phyloP scores from a whole-genome alignment of 805 yeast genomes.

The Candida germanica region DNA sequence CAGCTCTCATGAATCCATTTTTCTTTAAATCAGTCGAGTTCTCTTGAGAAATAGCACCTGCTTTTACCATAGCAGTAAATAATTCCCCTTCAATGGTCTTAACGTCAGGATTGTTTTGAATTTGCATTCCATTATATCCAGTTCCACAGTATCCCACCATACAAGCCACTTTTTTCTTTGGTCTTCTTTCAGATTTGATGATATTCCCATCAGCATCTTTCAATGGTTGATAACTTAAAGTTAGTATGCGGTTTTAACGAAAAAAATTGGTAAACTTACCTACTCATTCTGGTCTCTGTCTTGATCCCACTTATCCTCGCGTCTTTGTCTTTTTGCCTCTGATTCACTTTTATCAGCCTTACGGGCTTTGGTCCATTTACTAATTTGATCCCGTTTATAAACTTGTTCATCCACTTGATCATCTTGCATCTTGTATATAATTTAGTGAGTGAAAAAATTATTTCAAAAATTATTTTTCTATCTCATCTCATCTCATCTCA shows the following conservation, averaged over 20 bases:
- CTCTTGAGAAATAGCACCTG: slow-evolving; percentile 85
- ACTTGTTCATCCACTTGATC: slow-evolving; percentile 4
- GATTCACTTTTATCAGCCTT: slow-evolving; percentile 1
- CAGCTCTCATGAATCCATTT: slow-evolving; percentile 82
- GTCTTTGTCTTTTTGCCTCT: slow-evolving; percentile 14
- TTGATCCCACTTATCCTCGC: slow-evolving; percentile 23
- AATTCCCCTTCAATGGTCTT: slow-evolving; percentile 89
- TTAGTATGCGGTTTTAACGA: slow-evolving; percentile 1
- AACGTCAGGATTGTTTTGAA: slow-evolving; percentile 71
- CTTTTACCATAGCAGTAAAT: slow-evolving; percentile 75
- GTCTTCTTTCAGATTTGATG: slow-evolving; percentile 58
- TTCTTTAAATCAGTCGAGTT: slow-evolving; percentile 87
- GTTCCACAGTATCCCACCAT: slow-evolving; percentile 94
- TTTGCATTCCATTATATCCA: slow-evolving; percentile 95
- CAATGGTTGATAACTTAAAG: slow-evolving; percentile 36
- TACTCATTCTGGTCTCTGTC: slow-evolving; percentile 47
- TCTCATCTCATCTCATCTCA: slow-evolving; percentile 11
- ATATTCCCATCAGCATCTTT: slow-evolving; percentile 66
- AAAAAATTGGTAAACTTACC: slow-evolving; percentile 44
- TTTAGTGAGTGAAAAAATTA: background rate
- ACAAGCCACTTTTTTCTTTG: slow-evolving; percentile 87
- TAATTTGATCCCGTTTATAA: slow-evolving; percentile 1
- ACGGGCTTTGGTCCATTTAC: slow-evolving; percentile 3
- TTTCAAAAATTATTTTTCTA: background rate
- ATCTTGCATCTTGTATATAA: background rate